Evolutionary conservation across 371 early-diverging fungal genomes (phyloP).

Genomic region (Mucor piriformis): DNA sequence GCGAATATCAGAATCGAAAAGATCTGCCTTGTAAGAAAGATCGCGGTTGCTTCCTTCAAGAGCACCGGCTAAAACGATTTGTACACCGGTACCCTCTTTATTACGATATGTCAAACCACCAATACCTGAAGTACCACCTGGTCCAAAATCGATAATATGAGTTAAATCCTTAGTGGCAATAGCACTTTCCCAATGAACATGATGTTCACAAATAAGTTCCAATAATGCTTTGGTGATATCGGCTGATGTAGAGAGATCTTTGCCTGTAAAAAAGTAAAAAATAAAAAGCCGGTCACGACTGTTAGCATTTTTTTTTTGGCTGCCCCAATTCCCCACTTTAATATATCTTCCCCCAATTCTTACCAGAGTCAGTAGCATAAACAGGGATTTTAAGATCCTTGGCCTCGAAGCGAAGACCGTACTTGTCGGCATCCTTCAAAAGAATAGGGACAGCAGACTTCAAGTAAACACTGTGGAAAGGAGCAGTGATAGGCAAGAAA

Average conservation of each 20-base stretch:
- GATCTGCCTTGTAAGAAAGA: constrained; percentile 80
- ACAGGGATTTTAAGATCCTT: constrained; percentile 73
- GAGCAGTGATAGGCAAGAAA: constrained; percentile 88
- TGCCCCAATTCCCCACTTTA: constrained; percentile 52
- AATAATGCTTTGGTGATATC: constrained; percentile 73
- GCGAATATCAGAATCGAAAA: constrained; percentile 79
- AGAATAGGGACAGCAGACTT: constrained; percentile 65
- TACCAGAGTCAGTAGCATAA: constrained; percentile 77
- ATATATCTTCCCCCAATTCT: constrained; percentile 3
- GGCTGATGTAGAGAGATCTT: constrained; percentile 62
- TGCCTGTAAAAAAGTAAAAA: constrained; percentile 51
- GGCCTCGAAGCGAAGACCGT: constrained; percentile 61
- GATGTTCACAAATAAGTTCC: constrained; percentile 78
- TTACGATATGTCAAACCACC: constrained; percentile 89
- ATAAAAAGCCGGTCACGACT: constrained; percentile 6
- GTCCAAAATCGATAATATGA: constrained; percentile 94
- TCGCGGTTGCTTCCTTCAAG: constrained; percentile 69
- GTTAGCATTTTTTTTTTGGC: constrained; percentile 13
- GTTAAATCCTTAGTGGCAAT: constrained; percentile 73
- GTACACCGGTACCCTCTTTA: constrained; percentile 95
- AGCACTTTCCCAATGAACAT: constrained; percentile 90
- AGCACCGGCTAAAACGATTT: constrained; percentile 79
- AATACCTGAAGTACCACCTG: constrained; percentile 89
- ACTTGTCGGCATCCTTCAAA: constrained; percentile 64
- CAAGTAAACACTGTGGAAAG: constrained; percentile 86